Base-by-base conservation (phyloP, 2,329 filamentous ascomycete species). In the Lojkania enalia region DNA sequence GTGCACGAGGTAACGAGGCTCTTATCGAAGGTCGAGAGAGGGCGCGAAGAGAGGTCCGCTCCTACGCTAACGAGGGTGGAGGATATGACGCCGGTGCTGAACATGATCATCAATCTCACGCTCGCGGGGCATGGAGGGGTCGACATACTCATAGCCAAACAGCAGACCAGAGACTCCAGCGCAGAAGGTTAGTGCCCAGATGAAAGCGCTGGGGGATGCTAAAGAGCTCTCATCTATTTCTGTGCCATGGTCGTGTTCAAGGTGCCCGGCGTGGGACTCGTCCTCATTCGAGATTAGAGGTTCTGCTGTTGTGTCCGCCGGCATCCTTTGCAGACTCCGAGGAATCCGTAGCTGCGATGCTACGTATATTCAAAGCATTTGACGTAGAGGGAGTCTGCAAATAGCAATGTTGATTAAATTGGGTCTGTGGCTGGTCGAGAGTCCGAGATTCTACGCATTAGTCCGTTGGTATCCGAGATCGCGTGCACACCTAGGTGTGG, bases 91-190 rank as follows among this genome's bases (percentile, higher is more conserved):
- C 81, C 81, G 25, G 81, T 84, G 57, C 77, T 71, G 55, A 7
- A 27, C 23, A 27, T 27, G 7, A 27, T 7, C n/a, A n/a, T n/a
- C n/a, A 7, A 27, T 27, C 23, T 27, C 7, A 7, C 7, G 7
- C 23, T 27, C 7, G 23, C n/a, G 23, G 23, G n/a, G 7, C 7
- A n/a, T 27, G 23, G 23, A n/a, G 23, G 23, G 23, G n/a, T 7
- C 36, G 14, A 60, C 60, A 2, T 70, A 80, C 77, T 84, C 81
- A 58, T 82, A 84, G 44, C 81, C 81, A 66, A 84, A 84, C 13
- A 84, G 64, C 12, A 84, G 64, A 2, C 81, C 81, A 39, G 75
- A 79, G 12, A 84, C 73, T 3, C 79, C 79, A 5, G 81, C 81
- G 16, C 79, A 77, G 33, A 81, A 70, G 0, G 80, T 82, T 39